These are phyloP conservation scores for Backusella circina DNA, from an alignment of 192 early-diverging fungal species.

Conservation along the genomic window DNA sequence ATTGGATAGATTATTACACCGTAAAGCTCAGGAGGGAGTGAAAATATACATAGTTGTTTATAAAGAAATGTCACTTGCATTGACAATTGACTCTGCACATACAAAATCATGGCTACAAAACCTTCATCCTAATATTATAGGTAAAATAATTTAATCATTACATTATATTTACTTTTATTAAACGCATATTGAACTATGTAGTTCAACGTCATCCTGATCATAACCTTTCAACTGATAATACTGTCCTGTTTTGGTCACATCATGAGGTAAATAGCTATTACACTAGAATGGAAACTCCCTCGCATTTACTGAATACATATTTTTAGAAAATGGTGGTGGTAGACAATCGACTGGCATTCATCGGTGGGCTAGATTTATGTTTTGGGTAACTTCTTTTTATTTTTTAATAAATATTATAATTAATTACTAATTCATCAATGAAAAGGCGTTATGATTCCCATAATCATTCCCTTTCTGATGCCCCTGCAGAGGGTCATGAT, in stretches of 20 bases:
- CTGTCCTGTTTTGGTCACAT: conserved; percentile 79
- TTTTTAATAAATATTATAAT: conserved; percentile 9
- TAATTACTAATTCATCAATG: background rate
- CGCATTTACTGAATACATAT: background rate
- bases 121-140: conserved; percentile 72
- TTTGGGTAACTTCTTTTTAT: conserved; percentile 49
- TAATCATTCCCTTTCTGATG: conserved; percentile 72
- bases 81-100: conserved; percentile 67
- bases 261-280: conserved; percentile 42
- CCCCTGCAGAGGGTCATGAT: conserved; percentile 40
- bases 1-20: conserved; percentile 69
- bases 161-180: background rate
- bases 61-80: conserved; percentile 75
- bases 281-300: background rate
- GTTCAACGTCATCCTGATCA: conserved; percentile 85
- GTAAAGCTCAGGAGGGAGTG: conserved; percentile 78
- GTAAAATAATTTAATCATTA: conserved; percentile 23
- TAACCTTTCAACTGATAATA: conserved; percentile 37
- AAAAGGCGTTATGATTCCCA: conserved; percentile 81
- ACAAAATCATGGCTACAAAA: conserved; percentile 67
- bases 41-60: conserved; percentile 80
- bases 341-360: conserved; percentile 75
- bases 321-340: conserved; percentile 72
- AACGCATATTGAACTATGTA: background rate
- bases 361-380: conserved; percentile 83